Base-by-base conservation (phyloP, 2,329 filamentous ascomycete genomes). In the Fusarium scirpi region DNA sequence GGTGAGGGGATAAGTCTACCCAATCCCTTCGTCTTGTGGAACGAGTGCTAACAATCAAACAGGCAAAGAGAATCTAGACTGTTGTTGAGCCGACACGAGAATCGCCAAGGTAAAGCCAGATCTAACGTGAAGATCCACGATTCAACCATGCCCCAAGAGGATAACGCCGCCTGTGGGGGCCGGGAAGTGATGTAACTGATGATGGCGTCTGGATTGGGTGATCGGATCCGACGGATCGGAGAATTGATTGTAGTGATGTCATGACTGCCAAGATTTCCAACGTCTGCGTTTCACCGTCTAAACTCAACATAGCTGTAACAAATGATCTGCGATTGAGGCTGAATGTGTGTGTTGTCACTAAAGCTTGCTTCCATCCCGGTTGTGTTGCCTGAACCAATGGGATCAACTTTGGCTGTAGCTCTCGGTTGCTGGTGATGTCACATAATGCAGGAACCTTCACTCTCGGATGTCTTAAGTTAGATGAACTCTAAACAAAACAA, bases 1-100 rank as follows among this genome's bases (percentile, higher is more conserved):
- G 58, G 55, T 58, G 67, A 78, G 82, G 81, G 83, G 85, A 87
- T 87, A 86, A 86, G 85, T 87, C 71, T 73, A 62, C 69, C 72
- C 63, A 45, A 63, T 60, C 48, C 45, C 49, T 63, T 24, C 25
- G 16, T 30, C 25, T 15, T 16, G 55, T 70, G 61, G 62, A 65
- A 62, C 45, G 24, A 58, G 40, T 66, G 68, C 77, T 78, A 77
- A 79, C 74, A 70, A 60, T n/a, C 54, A 32, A 63, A 63, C 67
- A 78, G 76, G 67, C 59, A 13, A 55, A 48, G 18, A 43, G 20
- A 27, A 41, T 32, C 43, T 15, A 46, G 34, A 52, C 38, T 15
- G 20, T 38, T 46, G 13, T 11, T 47, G 18, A n/a, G 45, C 18
- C n/a, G 18, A 13, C 10, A 12, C 24, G 20, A 18, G 24, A 22